phyloP scores from a whole-genome alignment of 2,329 filamentous ascomycete genomes.

The Curvularia hawaiiensis region DNA sequence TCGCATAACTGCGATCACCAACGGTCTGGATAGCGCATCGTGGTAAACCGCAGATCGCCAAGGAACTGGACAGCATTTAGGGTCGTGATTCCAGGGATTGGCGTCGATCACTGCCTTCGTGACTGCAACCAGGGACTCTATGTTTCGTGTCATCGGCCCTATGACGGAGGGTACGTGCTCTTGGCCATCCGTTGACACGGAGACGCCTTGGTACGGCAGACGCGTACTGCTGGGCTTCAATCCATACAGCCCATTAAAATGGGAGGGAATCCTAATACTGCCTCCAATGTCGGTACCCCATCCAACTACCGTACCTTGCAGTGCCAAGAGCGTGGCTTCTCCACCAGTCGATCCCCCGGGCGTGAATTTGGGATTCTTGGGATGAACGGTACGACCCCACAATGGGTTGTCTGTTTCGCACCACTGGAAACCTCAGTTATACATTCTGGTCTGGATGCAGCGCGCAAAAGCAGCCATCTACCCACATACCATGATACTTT shows the following conservation, averaged over 20 bases:
- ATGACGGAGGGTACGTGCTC: constrained; percentile 67
- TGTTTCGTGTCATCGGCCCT: constrained; percentile 62
- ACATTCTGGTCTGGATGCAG: background rate
- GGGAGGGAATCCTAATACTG: constrained; percentile 63
- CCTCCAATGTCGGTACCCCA: constrained; percentile 65
- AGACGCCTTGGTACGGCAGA: constrained; percentile 62
- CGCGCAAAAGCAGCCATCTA: background rate
- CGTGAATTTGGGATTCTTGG: constrained; percentile 60
- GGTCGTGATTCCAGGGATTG: constrained; percentile 61
- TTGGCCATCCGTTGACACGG: constrained; percentile 67
- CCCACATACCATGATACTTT: constrained; percentile 59
- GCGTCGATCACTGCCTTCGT: constrained; percentile 56
- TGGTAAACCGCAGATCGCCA: constrained; percentile 58
- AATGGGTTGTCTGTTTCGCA: constrained; percentile 68
- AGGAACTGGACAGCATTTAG: constrained; percentile 58
- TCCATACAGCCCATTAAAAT: constrained; percentile 63
- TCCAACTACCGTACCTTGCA: constrained; percentile 60
- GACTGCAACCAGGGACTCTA: constrained; percentile 56
- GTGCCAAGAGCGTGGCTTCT: constrained; percentile 61
- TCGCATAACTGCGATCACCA: constrained; percentile 57
- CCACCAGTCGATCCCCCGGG: constrained; percentile 64
- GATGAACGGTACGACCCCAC: constrained; percentile 63
- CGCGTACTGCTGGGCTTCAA: constrained; percentile 61
- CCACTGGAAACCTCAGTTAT: constrained; percentile 47
- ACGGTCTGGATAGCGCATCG: constrained; percentile 48